Base-by-base conservation (phyloP, 805 yeast genomes). In the Candida tammaniensis region DNA sequence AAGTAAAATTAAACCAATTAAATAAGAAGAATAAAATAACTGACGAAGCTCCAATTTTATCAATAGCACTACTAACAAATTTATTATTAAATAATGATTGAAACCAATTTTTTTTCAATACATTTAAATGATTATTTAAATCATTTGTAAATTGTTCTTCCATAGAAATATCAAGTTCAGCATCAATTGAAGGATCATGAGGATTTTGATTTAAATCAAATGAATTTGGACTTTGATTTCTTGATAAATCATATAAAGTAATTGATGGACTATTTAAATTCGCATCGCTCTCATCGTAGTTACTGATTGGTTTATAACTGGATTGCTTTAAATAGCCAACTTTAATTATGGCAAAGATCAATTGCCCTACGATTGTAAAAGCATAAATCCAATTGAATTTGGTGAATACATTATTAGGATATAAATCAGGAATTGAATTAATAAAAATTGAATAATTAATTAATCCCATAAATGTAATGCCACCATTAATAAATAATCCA, bases 371-470 rank as follows among this genome's bases (percentile, higher is more conserved):
- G 2, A 79, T 57, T 8, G 78, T 55, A 31, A 80, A 52, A 8
- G 82, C 57, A 39, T 87, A 58, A 8, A 84, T 72, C 51, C 74
- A 63, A 16, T 83, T 72, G 77, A 85, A 78, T 48, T 70, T 74
- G 10, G 75, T 61, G 57, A 88, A 88, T 1, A 83, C 81, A 52
- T 86, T 86, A 25, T 72, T 68, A 1, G 95, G 95, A 54, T 86
- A 91, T 48, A 86, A 63, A 22, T 54, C 59, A 36, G 85, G 82
- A 16, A 79, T 80, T 12, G 81, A 64, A 4, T 64, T 55, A 25
- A 76, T 72, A 51, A 80, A 86, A 7, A 80, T 59, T 32, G 75
- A 70, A 47, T 80, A 74, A 13, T 72, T 57, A 11, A 78, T 42
- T 35, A 83, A 57, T 1, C 93, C 77, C 0, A 72, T 49, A 3